Conservation (phyloP, 441 rosid genomes). For the Jatropha multifida region DNA sequence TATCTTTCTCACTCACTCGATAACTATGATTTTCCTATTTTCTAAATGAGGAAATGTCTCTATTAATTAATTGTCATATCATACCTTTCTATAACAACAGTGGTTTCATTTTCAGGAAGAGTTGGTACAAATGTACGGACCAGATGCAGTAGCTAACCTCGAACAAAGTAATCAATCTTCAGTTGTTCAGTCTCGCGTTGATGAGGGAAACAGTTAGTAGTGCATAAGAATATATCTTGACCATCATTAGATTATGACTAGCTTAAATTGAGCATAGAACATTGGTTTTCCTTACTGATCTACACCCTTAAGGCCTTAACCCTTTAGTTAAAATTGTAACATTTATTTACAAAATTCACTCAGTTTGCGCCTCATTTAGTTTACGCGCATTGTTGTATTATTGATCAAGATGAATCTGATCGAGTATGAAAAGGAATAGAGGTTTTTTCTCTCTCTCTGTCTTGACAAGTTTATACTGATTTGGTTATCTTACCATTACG, state of each 20-base stretch:
- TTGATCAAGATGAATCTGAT: conserved; percentile 8
- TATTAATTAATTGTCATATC: background rate
- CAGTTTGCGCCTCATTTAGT: conserved; percentile 8
- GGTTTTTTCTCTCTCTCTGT: background rate
- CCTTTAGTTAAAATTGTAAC: conserved; percentile 25
- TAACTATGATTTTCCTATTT: background rate
- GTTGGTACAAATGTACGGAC: conserved; percentile 59
- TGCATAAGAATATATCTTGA: conserved; percentile 12
- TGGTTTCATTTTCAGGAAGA: conserved; percentile 60
- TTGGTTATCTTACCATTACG: background rate
- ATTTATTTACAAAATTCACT: conserved; percentile 24
- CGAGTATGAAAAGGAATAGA: background rate
- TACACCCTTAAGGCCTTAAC: conserved; percentile 38
- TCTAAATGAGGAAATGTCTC: background rate
- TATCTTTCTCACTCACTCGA: background rate
- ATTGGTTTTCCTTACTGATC: conserved; percentile 36
- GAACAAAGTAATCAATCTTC: conserved; percentile 43
- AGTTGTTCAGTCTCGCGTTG: conserved; percentile 35
- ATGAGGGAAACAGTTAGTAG: conserved; percentile 41
- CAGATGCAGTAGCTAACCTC: conserved; percentile 70
- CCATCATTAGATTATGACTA: conserved; percentile 21
- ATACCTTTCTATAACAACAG: background rate
- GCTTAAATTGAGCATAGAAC: conserved; percentile 19
- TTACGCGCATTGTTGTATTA: conserved; percentile 20
- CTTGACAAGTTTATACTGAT: background rate